Base-by-base conservation (phyloP, 2,329 filamentous ascomycete genomes). In the Phoma sp. region DNA sequence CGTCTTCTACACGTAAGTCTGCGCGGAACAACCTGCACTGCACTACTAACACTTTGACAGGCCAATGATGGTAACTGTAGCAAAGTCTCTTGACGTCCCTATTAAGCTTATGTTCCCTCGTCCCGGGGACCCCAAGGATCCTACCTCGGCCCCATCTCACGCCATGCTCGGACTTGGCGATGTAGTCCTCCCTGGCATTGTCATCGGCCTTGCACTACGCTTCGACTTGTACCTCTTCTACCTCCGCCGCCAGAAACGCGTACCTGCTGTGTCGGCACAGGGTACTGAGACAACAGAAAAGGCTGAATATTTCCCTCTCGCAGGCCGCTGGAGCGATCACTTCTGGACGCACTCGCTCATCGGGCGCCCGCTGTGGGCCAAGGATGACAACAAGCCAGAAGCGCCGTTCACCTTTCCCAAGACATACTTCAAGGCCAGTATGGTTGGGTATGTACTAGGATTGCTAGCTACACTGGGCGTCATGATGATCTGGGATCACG, bases 161-260 rank as follows among this genome's bases (percentile, higher is more conserved):
- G 83, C 91, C 47, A 96, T 98, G 84, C 86, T 99, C 7, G 93
- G 93, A 0, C 82, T 98, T 0, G 93, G 93, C n/a, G 93, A 99
- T 69, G 90, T 99, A 53, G 90, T 96, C 1, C 81, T 99, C 3
- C 93, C 93, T 0, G 95, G 93, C 7, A 92, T 98, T 68, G 88
- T 97, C 77, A 89, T 98, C 58, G 91, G 86, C 1, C 83, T 97
- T 34, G 91, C 93, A 2, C 80, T 99, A 20, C 87, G 93, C n/a
- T 96, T 96, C 65, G 93, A 99, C 70, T 81, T 96, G 7, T 95
- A 91, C 78, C 81, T 92, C 47, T 87, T 90, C 77, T 98, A 98
- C 70, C 81, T 89, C 29, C 81, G 81, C 32, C 87, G 90, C 68
- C 82, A 87, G 71, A 83, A 62, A 36, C 64, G 47, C 10, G 54